phyloP scores from a whole-genome alignment of 441 rosid species.

The Metrosideros polymorpha region DNA sequence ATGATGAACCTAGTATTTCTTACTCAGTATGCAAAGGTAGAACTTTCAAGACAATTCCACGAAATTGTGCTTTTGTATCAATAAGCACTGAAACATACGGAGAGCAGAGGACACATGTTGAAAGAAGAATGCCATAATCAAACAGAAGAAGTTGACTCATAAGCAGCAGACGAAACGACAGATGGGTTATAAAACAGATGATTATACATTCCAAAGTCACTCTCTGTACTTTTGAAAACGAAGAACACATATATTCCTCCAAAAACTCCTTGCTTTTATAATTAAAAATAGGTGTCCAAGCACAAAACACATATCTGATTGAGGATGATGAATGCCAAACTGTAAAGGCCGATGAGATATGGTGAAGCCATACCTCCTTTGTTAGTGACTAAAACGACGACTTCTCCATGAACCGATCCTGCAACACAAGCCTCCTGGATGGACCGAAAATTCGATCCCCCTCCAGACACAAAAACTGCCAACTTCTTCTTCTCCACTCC shows the following conservation, averaged over 20 bases:
- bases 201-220: not conserved
- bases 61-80: not conserved
- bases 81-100: not conserved
- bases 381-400: constrained; percentile 58
- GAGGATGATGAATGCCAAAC: not conserved
- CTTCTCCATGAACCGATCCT: constrained; percentile 52
- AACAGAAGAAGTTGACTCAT: not conserved
- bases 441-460: constrained; percentile 73
- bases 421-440: constrained; percentile 56
- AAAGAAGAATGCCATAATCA: not conserved
- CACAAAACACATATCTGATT: not conserved
- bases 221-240: not conserved
- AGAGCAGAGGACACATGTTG: not conserved
- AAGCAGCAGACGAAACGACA: not conserved
- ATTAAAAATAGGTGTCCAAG: not conserved
- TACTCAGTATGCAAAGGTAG: not conserved
- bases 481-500: constrained; percentile 45
- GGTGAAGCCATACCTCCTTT: constrained; percentile 30
- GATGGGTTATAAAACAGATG: not conserved
- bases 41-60: not conserved
- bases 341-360: not conserved
- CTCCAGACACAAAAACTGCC: constrained; percentile 83
- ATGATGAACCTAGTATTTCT: not conserved
- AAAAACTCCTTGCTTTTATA: not conserved
- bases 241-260: not conserved